Evolutionary conservation across 163 green algal species (phyloP), one percentile per base, ranked within the genome.

Genomic region (Chloroidium sp.): DNA sequence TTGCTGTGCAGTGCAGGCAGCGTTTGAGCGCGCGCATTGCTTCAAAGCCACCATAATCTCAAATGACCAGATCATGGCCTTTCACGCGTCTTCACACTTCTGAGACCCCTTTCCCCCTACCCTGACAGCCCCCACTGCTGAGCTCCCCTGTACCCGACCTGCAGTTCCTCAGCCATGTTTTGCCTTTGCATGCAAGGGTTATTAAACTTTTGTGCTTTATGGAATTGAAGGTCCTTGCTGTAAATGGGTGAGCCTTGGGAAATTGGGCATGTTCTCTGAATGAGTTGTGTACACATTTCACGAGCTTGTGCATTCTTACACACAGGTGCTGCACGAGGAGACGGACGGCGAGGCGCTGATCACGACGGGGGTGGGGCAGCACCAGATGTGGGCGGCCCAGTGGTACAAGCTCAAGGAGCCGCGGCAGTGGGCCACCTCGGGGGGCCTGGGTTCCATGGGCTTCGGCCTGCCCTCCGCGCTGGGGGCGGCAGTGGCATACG

Each of bases 301-400:
- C 36, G 36, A 36, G 36, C 36, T 62, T 3, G 4, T 77, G 74
- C 76, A 59, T 36, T 36, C 13, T 59, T 36, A 36, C 75, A 4
- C 59, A 36, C 82, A 94, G 89, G 87, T 92, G 64, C 84, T 98
- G 83, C 89, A 94, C 79, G 93, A 99, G 87, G 90, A 98, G 89
- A 98, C 95, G 0, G 86, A 96, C 3, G 97, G 97, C 57, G 90
- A 99, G 68, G 97, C 95, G 12, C 93, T 99, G 80, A 92, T 99
- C 81, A 96, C 93, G 62, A 99, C 96, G 0, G 97, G 96, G 12
- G 97, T 99, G 62, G 97, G 97, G 0, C 97, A 99, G 90, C 97
- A 99, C 86, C 97, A 99, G 85, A 99, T 99, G 97, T 99, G 93
- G 92, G 92, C 94, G 3, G 96, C 96, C 75, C 95, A 98, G 83